phyloP scores from a whole-genome alignment of 805 yeast genomes.

The Candida namnaoensis region DNA sequence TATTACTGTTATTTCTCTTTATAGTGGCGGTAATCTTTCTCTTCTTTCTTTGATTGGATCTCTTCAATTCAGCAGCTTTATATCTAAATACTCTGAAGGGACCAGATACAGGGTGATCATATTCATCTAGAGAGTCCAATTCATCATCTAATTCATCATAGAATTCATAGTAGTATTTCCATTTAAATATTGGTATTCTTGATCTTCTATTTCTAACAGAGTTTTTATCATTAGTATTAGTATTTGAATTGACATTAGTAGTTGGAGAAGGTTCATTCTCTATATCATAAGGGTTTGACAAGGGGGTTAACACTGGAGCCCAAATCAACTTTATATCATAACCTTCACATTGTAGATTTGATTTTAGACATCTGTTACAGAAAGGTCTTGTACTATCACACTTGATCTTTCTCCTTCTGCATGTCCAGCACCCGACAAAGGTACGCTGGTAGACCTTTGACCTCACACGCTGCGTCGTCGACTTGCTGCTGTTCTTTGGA shows the following conservation, averaged over 20 bases:
- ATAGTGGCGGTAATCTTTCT: not conserved
- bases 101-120: constrained; percentile 19
- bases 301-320: constrained; percentile 23
- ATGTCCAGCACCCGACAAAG: constrained; percentile 85
- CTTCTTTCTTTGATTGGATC: not conserved
- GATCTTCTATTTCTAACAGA: not conserved
- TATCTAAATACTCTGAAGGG: constrained; percentile 1
- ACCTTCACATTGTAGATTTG: constrained; percentile 69
- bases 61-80: not conserved
- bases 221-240: too few relatives aligned
- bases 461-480: constrained; percentile 4
- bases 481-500: too few relatives aligned
- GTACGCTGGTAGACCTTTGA: constrained; percentile 25
- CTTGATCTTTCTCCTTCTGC: constrained; percentile 72
- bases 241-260: not conserved
- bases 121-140: constrained; percentile 31
- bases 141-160: constrained; percentile 77
- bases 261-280: not conserved
- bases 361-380: constrained; percentile 59
- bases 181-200: constrained; percentile 32
- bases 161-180: constrained; percentile 49
- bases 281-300: not conserved
- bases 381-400: constrained; percentile 68
- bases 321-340: constrained; percentile 76
- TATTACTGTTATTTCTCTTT: too few relatives aligned